Base-by-base conservation (phyloP, 352 stramenopile species). In the Phytophthora melonis region DNA sequence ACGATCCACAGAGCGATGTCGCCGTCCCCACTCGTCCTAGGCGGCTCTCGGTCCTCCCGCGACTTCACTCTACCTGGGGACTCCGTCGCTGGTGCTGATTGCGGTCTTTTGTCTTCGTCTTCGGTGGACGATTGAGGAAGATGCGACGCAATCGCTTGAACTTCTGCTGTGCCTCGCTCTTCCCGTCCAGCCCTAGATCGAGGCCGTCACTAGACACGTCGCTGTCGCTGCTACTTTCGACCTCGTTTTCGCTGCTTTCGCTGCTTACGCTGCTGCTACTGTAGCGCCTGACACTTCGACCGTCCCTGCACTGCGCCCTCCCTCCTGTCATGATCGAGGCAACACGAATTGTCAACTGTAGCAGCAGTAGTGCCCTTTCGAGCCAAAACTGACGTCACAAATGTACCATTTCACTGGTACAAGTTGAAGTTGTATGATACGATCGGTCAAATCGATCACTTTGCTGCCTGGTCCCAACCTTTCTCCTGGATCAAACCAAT, bases 121-220 rank as follows among this genome's bases (percentile, higher is more conserved):
- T 75, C 0, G 16, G 47, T 10, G 82, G 83, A n/a, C 79, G 80
- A 50, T 81, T 93, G 32, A 93, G 72, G 65, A 92, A 93, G 60
- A 93, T 93, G 55, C 86, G 86, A 11, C 86, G 79, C 43, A 93
- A 70, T 6, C 86, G 79, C 34, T 81, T 69, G 49, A 93, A 79
- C 34, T 90, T 90, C 19, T 70, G 66, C 16, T 83, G 76, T 21
- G 71, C 62, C 5, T 75, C 68, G 16, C 66, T 84, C 54, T 77
- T 86, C 49, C 82, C 66, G 16, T 70, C 49, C 30, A 79, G 59
- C 14, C 76, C 53, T 50, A 83, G 49, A 9, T 36, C 59, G 13
- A 71, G 34, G 55, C 47, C 55, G 13, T 77, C 75, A 21, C 61
- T 77, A 25, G 65, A 69, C 16, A 18, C 39, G 1, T 76, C 59